Base-by-base conservation (phyloP, 164 flowering plant species). In the Macadamia tetraphylla region DNA sequence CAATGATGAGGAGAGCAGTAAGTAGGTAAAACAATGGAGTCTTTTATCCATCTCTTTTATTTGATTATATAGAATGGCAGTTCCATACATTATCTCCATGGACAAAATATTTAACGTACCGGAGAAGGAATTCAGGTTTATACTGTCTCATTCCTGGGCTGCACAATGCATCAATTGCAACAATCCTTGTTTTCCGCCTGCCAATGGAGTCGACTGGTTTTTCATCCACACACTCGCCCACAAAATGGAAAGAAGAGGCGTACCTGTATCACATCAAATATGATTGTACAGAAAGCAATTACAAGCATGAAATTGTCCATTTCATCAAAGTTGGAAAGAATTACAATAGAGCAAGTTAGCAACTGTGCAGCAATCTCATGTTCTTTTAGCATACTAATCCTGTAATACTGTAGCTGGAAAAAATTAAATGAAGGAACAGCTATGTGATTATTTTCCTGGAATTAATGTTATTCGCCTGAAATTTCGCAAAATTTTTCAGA, bases 81-180 rank as follows among this genome's bases (percentile, higher is more conserved):
- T 66, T 66, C 56, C 57, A 60, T 23, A 29, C 9, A n/a, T 59
- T 29, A 23, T 29, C 6, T 29, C 60, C 15, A 48, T 3, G 53
- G 29, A 31, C 64, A 32, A 52, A 60, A 3, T n/a, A 46, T 4
- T 30, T 63, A 53, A 71, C 77, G 61, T 74, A 89, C 98, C 96
- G 81, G 18, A 90, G 82, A 29, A 94, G 83, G 76, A 65, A 86
- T 51, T 83, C 73, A 67, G 59, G 70, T 73, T 66, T 49, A 69
- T 82, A 94, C 59, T 94, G 99, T 74, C 79, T 82, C 77, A 51
- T 72, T 59, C 87, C 77, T 62, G 94, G 89, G 58, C 68, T 62
- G 74, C 83, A 78, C 65, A 91, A 77, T 64, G 99, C 99, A 77
- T 94, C 99, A 13, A 94, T 94, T 14, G 97, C 99, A 66, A 85